Evolutionary conservation across 257 asterid genomes (phyloP), one percentile per base, ranked within the genome.

Genomic region (Parsonsia alboflavescens): DNA sequence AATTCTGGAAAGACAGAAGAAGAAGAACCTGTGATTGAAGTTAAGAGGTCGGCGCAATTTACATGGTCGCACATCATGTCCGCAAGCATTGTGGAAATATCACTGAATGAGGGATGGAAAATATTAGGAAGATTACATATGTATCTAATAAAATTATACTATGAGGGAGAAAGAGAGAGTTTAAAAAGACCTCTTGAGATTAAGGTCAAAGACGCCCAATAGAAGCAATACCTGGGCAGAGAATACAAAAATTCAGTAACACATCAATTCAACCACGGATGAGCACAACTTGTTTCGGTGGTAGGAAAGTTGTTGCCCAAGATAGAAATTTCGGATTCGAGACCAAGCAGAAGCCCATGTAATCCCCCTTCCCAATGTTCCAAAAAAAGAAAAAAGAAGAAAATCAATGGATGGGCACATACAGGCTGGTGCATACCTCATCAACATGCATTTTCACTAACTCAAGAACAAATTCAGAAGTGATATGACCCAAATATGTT

Each of bases 171-270:
- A 50, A 63, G 56, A 56, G 46, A 79, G 72, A 75, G 68, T 59
- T 45, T 28, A 58, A 57, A 15, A 49, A 71, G 54, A 94, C 99
- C 99, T 94, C 82, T 90, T 92, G 82, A 94, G 89, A 83, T 94
- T 92, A 82, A 94, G 96, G 79, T 94, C 88, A 84, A 84, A 96
- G 81, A 94, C 80, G 71, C 99, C 98, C 91, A 94, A 63, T 28
- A 88, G 86, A 53, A 90, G 89, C 80, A 94, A 84, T 15, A 84
- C 85, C 99, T 94, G 82, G 28, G 56, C 63, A 83, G 21, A 75
- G 59, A 72, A 75, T 5, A 79, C 52, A 30, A 48, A 50, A 65
- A 71, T 64, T 77, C 68, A 73, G 76, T 62, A 80, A 39, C 71
- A 77, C 52, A 45, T 62, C 11, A 79, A 56, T 70, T 70, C 72